Evolutionary conservation across 2,329 filamentous ascomycete genomes (phyloP).

Genomic region (Ophiocordyceps polyrhachis-furcata): DNA sequence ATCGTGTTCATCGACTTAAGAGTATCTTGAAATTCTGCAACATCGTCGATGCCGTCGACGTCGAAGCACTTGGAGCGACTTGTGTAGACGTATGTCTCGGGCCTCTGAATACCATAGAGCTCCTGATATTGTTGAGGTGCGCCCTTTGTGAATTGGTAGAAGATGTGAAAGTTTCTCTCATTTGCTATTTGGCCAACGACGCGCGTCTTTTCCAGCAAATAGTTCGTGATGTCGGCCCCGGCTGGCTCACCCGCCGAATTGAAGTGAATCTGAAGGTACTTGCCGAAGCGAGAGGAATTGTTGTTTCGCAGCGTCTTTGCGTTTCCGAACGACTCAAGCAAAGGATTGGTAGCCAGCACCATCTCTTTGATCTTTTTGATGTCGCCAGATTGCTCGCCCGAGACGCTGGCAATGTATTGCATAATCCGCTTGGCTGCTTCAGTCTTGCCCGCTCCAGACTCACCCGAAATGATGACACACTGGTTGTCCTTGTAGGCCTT

Average conservation of each 20-base stretch:
- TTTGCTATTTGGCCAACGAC: constrained; percentile 90
- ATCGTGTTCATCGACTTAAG: constrained; percentile 90
- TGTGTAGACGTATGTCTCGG: constrained; percentile 84
- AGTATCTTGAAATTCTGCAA: constrained; percentile 76
- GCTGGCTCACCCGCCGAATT: constrained; percentile 81
- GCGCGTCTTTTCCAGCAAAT: constrained; percentile 84
- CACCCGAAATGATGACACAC: constrained; percentile 97
- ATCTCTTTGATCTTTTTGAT: constrained; percentile 98
- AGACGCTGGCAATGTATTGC: constrained; percentile 98
- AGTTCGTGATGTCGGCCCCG: constrained; percentile 96
- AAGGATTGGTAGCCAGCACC: constrained; percentile 93
- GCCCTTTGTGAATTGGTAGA: constrained; percentile 96
- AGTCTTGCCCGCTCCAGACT: constrained; percentile 95
- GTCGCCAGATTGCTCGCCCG: constrained; percentile 63
- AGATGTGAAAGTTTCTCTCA: constrained; percentile 98
- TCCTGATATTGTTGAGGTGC: constrained; percentile 75
- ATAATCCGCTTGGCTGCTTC: constrained; percentile 97
- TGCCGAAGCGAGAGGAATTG: constrained; percentile 96
- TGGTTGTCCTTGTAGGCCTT: constrained; percentile 98
- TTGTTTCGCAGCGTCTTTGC: constrained; percentile 97
- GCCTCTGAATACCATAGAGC: constrained; percentile 77
- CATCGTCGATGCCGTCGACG: constrained; percentile 84
- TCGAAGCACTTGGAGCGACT: constrained; percentile 89
- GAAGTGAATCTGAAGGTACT: constrained; percentile 95
- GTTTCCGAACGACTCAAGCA: constrained; percentile 95